phyloP scores from a whole-genome alignment of 2,329 filamentous ascomycete genomes.

The Alternaria dauci region DNA sequence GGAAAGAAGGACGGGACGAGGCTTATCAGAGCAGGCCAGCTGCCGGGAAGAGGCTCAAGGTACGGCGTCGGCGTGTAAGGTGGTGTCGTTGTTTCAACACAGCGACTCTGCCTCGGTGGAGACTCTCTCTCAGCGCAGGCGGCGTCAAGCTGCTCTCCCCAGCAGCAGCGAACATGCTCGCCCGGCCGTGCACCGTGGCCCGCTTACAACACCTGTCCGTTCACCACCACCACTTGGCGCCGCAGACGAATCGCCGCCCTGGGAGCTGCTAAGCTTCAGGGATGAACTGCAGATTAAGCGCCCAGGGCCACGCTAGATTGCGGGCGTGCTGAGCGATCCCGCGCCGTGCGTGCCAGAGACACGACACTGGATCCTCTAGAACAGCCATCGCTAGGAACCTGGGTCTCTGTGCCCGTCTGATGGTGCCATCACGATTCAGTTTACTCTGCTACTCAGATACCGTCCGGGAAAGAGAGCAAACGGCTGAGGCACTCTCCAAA shows the following conservation, averaged over 20 bases:
- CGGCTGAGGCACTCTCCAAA: background rate
- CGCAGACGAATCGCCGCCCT: conserved; percentile 17
- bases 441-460: background rate
- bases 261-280: conserved; percentile 15
- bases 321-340: conserved; percentile 18
- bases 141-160: conserved; percentile 15
- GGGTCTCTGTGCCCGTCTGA: background rate
- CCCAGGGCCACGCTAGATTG: conserved; percentile 19
- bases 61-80: conserved; percentile 7
- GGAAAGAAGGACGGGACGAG: conserved; percentile 22
- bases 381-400: conserved; percentile 1
- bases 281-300: conserved; percentile 24
- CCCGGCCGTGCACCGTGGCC: conserved; percentile 14
- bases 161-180: conserved; percentile 20
- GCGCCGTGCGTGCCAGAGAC: conserved; percentile 23
- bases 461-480: background rate
- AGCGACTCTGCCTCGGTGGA: conserved; percentile 20
- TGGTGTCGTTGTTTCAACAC: conserved; percentile 29
- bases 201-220: conserved; percentile 21
- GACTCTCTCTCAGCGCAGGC: conserved; percentile 12
- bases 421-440: conserved; percentile 1
- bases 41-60: conserved; percentile 27
- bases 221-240: conserved; percentile 18
- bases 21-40: conserved; percentile 35
- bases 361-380: conserved; percentile 23